A percentile compares a stretch with the other conserved stretches of the same genome.
Conservation (phyloP, 1,284 basidiomycete species). For the Apiotrichum sp. region DNA sequence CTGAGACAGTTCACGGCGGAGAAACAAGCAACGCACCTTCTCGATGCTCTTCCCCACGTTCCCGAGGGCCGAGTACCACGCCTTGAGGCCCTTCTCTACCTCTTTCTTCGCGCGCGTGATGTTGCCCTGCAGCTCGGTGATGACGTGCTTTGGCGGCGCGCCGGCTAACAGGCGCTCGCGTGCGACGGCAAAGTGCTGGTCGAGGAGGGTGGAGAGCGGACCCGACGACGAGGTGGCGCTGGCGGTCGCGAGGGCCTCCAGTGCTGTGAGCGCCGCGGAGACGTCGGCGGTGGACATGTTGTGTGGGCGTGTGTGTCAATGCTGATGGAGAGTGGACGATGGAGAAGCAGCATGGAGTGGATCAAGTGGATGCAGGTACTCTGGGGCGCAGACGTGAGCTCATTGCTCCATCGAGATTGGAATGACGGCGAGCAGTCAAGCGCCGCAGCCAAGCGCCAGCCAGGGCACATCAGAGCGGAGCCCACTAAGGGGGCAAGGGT, state of each 20-base stretch:
- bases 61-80: constrained; percentile 68
- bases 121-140: constrained; percentile 55
- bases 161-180: constrained; percentile 56
- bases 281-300: constrained; percentile 28
- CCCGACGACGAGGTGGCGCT: constrained; percentile 56
- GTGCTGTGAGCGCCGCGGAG: constrained; percentile 29
- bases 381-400: no score
- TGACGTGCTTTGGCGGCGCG: constrained; percentile 54
- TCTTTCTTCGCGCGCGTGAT: constrained; percentile 71
- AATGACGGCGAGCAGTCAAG: no score
- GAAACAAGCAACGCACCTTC: constrained; percentile 56
- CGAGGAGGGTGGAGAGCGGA: constrained; percentile 64
- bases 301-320: neutral
- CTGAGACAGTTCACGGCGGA: no score
- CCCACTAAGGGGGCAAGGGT: no score
- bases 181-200: constrained; percentile 55
- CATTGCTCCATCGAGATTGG: no score
- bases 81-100: constrained; percentile 78
- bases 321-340: neutral
- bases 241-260: constrained; percentile 50
- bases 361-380: no score
- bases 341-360: neutral
- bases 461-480: no score
- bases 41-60: constrained; percentile 77
- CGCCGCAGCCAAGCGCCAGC: no score